Conservation (phyloP, 179 eudicot species). For the Amaranthus tricolor region DNA sequence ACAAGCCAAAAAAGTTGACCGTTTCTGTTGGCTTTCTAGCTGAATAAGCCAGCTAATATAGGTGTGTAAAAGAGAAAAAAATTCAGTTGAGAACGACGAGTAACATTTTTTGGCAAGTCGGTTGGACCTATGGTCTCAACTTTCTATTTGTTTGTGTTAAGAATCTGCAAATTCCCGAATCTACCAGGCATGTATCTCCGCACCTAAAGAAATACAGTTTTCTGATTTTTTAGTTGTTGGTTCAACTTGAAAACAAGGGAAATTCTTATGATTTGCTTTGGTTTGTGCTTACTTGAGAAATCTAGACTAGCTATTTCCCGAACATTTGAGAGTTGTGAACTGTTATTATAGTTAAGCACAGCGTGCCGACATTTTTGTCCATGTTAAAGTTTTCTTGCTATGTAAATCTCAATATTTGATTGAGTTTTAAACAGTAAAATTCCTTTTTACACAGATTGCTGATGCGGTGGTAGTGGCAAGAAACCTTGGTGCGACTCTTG, state of each 20-base stretch:
- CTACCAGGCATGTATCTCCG: not conserved
- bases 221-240: not conserved
- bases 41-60: too few species aligned
- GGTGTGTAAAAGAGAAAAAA: too few species aligned
- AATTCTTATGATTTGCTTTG: not conserved
- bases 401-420: not conserved
- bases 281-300: not conserved
- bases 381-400: too few species aligned
- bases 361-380: not conserved
- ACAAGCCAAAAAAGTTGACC: too few species aligned
- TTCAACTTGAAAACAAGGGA: not conserved
- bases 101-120: too few species aligned
- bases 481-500: slow-evolving; percentile 88
- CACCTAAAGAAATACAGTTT: not conserved
- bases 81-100: too few species aligned
- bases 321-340: not conserved
- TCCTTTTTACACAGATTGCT: slow-evolving; percentile 53
- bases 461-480: slow-evolving; percentile 95
- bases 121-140: too few species aligned
- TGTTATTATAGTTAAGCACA: not conserved
- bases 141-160: too few species aligned
- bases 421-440: not conserved
- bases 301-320: too few species aligned
- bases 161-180: too few species aligned
- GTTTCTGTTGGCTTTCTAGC: too few species aligned